A percentile compares a stretch with the other conserved stretches of the same genome.
Evolutionary conservation across 2,329 filamentous ascomycete genomes (phyloP).

Genomic region (Monosporascus sp.): DNA sequence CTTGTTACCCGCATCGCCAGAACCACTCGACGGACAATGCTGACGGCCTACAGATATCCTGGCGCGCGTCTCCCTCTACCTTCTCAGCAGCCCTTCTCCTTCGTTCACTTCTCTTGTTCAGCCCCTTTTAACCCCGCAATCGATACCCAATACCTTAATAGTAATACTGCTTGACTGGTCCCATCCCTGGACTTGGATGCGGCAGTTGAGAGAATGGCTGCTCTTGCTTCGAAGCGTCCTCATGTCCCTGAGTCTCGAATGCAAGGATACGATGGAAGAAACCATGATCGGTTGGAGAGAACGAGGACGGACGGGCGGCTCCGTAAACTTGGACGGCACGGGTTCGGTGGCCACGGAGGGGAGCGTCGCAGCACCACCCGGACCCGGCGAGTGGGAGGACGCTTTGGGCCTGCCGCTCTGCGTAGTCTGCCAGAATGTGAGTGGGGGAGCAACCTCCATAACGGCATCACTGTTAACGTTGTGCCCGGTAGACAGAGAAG

Average conservation of each 20-base stretch:
- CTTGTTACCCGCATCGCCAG: conserved; percentile 35
- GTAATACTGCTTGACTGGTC: conserved; percentile 95
- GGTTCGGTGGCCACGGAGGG: conserved; percentile 55
- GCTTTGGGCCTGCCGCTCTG: conserved; percentile 80
- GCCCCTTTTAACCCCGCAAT: conserved; percentile 76
- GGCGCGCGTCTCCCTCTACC: conserved; percentile 82
- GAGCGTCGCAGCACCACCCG: conserved; percentile 68
- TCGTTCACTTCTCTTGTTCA: conserved; percentile 78
- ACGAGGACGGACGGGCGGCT: conserved; percentile 60
- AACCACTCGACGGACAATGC: conserved; percentile 1
- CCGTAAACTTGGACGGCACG: conserved; percentile 58
- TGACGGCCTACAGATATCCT: conserved; percentile 63
- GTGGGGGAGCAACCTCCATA: conserved; percentile 24
- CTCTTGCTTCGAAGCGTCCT: conserved; percentile 74
- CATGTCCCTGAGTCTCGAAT: conserved; percentile 65
- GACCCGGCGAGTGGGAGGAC: conserved; percentile 90
- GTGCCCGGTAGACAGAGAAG: conserved; percentile 61
- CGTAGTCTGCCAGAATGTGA: conserved; percentile 91
- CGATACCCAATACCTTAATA: conserved; percentile 79
- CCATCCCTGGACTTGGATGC: conserved; percentile 86
- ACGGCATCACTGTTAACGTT: conserved; percentile 7
- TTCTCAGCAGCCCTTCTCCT: conserved; percentile 77
- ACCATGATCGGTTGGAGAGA: conserved; percentile 77
- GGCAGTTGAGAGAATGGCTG: conserved; percentile 85
- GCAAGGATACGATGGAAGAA: conserved; percentile 80